These are phyloP conservation scores for Apiotrichum laibachii DNA, from an alignment of 1,284 basidiomycete genomes.

Conservation along the genomic window DNA sequence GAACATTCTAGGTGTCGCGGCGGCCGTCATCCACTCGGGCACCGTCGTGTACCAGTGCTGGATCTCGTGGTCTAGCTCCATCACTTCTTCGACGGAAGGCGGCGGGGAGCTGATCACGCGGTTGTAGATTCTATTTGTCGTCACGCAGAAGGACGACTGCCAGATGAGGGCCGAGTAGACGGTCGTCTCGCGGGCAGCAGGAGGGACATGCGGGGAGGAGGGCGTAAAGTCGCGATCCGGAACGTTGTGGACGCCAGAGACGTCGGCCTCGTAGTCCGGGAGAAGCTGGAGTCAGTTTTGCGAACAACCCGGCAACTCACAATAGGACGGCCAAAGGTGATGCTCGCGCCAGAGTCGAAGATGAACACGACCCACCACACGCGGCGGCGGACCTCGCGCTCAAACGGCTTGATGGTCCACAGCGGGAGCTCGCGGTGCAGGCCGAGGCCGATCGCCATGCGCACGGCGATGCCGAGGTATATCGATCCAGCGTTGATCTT, in stretches of 20 bases:
- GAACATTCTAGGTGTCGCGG: slow-evolving; percentile 9
- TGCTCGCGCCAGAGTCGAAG: slow-evolving; percentile 29
- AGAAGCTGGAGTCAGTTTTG: slow-evolving; percentile 9
- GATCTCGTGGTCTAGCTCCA: slow-evolving; percentile 24
- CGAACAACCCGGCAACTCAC: too few species aligned
- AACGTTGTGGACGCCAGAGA: slow-evolving; percentile 21
- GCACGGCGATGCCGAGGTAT: slow-evolving; percentile 32
- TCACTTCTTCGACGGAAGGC: slow-evolving; percentile 7
- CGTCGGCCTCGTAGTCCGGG: slow-evolving; percentile 23
- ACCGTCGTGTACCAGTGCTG: slow-evolving; percentile 13
- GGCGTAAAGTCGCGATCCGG: slow-evolving; percentile 24
- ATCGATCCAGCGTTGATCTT: slow-evolving; percentile 27
- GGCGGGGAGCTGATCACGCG: slow-evolving; percentile 20
- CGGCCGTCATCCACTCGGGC: slow-evolving; percentile 18
- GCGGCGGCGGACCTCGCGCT: slow-evolving; percentile 31
- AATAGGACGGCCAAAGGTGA: slow-evolving; percentile 34
- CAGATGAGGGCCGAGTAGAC: slow-evolving; percentile 26
- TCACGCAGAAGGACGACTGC: slow-evolving; percentile 20
- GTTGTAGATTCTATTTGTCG: slow-evolving; percentile 23
- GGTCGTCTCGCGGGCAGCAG: slow-evolving; percentile 13
- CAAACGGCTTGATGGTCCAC: slow-evolving; percentile 29
- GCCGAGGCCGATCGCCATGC: slow-evolving; percentile 37
- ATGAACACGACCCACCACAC: slow-evolving; percentile 35
- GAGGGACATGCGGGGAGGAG: slow-evolving; percentile 10
- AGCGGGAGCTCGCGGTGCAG: slow-evolving; percentile 31